Base-by-base conservation (phyloP, 441 rosid genomes). In the Brassica balearica region DNA sequence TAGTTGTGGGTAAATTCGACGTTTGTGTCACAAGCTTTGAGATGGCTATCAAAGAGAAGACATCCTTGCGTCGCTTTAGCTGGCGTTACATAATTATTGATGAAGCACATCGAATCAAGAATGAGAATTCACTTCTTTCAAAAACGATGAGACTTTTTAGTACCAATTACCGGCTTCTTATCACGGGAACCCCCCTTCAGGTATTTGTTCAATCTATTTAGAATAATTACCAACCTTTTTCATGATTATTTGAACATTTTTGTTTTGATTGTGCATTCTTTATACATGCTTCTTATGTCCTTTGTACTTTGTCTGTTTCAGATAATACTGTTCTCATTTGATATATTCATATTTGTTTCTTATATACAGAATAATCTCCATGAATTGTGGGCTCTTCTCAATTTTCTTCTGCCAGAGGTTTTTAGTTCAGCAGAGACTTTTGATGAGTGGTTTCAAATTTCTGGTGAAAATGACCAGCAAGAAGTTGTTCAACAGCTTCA, bases 161-260 rank as follows among this genome's bases (percentile, higher is more conserved):
- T 84, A 96, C 99, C 59, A 94, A 96, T 75, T 96, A 92, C 67
- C 97, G 98, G 25, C 97, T 96, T 81, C 98, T 96, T 75, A 92
- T 96, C 81, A 94, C 98, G 8, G 99, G 98, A 62, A 96, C 99
- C 58, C 98, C 98, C 0, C 99, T 96, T 85, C 99, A 96, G 98
- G 99, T 94, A 81, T 72, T 65, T 73, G 60, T 56, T 19, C 61
- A 56, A 56, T 56, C 61, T 56, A 19, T 56, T 8, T 7, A 17
- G 11, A 56, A 56, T 56, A 7, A 56, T 56, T 56, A 10, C 25
- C 61, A 56, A 56, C 25, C 25, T 56, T 19, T 53, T 56, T 56
- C 61, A 17, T 56, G 61, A 17, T 19, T 56, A 19, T 56, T 56
- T 56, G 61, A 56, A 19, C 61, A 56, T 15, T 14, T 10, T 56